These are phyloP conservation scores for Brassica cretica DNA, from an alignment of 345 rosid species.

Conservation along the genomic window DNA sequence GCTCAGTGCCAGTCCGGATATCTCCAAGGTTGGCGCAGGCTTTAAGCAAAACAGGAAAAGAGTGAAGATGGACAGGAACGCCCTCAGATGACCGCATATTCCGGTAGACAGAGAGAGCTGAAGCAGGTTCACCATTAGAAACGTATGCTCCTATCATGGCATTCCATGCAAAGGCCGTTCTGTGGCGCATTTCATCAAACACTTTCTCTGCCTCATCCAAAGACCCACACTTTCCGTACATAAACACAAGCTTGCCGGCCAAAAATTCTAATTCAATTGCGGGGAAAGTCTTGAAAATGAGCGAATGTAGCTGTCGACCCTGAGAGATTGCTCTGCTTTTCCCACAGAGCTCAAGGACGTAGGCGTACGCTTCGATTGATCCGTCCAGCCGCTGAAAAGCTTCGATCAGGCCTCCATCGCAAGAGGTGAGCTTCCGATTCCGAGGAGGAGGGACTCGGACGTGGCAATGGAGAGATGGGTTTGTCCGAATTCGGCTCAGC, in stretches of 20 bases:
- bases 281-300: slow-evolving; percentile 42
- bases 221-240: slow-evolving; percentile 71
- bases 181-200: slow-evolving; percentile 65
- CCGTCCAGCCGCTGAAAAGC: neutral
- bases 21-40: slow-evolving; percentile 57
- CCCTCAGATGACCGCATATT: slow-evolving; percentile 57
- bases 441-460: slow-evolving; percentile 13
- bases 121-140: slow-evolving; percentile 51
- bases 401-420: neutral
- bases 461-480: neutral
- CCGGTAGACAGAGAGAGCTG: slow-evolving; percentile 52
- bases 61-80: slow-evolving; percentile 53
- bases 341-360: slow-evolving; percentile 56
- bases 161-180: slow-evolving; percentile 73
- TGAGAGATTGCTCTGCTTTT: slow-evolving; percentile 40
- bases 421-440: neutral
- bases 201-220: slow-evolving; percentile 52
- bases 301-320: slow-evolving; percentile 65
- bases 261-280: slow-evolving; percentile 41
- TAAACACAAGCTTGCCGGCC: slow-evolving; percentile 64
- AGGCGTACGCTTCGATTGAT: slow-evolving; percentile 44
- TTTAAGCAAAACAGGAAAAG: slow-evolving; percentile 62
- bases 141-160: slow-evolving; percentile 69
- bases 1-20: slow-evolving; percentile 49
- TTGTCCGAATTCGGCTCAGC: slow-evolving; percentile 24